These are phyloP conservation scores for Infundibulicybe gibba DNA, from an alignment of 768 basidiomycete genomes.

Conservation along the genomic window DNA sequence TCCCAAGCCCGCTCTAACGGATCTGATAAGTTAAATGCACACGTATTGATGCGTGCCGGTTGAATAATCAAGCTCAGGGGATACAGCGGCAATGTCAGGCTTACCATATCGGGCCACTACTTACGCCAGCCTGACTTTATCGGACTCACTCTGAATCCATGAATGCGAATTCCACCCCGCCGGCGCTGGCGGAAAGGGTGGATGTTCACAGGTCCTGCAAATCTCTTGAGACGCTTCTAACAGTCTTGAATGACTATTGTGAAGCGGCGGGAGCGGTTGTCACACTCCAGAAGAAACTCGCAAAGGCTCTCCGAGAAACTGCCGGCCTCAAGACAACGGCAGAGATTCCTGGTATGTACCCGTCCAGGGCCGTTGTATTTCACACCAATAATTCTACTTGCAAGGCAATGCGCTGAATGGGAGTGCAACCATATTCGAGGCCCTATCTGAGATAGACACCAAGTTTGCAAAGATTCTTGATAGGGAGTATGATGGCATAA, in stretches of 20 bases:
- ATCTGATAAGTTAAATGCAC: too few species aligned
- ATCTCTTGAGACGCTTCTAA: constrained; percentile 64
- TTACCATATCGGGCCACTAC: too few species aligned
- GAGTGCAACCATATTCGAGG: constrained; percentile 65
- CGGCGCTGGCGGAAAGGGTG: constrained; percentile 50
- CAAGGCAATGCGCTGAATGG: constrained; percentile 67
- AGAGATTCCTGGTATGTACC: constrained; percentile 56
- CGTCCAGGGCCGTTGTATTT: neutral
- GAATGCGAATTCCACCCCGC: constrained; percentile 8
- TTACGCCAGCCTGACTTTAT: too few species aligned
- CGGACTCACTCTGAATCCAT: neutral
- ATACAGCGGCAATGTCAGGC: too few species aligned
- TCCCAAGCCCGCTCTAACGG: too few species aligned
- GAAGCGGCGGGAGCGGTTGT: constrained; percentile 64
- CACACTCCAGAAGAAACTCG: constrained; percentile 69
- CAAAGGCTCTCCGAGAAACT: constrained; percentile 65
- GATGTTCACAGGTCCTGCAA: constrained; percentile 84
- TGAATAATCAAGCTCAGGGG: too few species aligned
- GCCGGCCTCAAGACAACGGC: constrained; percentile 56
- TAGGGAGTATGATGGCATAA: constrained; percentile 66
- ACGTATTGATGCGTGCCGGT: too few species aligned
- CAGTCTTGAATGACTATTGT: constrained; percentile 69
- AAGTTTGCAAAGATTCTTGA: constrained; percentile 76
- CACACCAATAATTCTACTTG: constrained; percentile 7
- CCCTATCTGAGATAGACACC: constrained; percentile 62